Conservation (phyloP, 805 yeast species). For the Wickerhamiella cacticola region DNA sequence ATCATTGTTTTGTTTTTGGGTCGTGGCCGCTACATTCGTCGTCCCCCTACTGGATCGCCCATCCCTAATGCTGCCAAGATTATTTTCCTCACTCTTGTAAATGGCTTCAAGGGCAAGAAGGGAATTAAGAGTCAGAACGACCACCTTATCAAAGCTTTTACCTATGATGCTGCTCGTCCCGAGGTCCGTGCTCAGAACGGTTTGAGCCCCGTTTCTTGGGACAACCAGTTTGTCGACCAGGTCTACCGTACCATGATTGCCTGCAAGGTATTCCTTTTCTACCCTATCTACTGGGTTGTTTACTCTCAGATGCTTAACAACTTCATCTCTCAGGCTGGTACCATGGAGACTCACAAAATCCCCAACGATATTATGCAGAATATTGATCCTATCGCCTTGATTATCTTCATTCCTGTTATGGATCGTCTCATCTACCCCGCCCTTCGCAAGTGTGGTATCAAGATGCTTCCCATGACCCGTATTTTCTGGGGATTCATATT, state of each 20-base stretch:
- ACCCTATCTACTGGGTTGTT: constrained; percentile 63
- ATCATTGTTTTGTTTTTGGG: constrained; percentile 42
- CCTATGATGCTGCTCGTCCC: constrained; percentile 48
- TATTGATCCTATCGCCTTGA: constrained; percentile 62
- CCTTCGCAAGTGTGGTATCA: constrained; percentile 38
- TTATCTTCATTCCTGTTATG: constrained; percentile 63
- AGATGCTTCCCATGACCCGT: constrained; percentile 59
- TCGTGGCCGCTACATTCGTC: constrained; percentile 41
- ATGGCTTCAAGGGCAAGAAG: constrained; percentile 30
- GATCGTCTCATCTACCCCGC: constrained; percentile 48
- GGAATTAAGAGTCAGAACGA: background rate
- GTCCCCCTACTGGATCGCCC: constrained; percentile 51
- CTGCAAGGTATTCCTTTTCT: constrained; percentile 60
- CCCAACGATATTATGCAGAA: constrained; percentile 73
- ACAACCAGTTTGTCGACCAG: constrained; percentile 62
- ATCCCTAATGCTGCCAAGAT: constrained; percentile 42
- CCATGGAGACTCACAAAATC: constrained; percentile 61
- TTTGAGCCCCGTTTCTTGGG: constrained; percentile 39
- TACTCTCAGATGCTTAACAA: constrained; percentile 64
- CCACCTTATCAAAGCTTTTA: constrained; percentile 16
- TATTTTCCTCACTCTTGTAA: constrained; percentile 35
- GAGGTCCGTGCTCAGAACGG: constrained; percentile 37
- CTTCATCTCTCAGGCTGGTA: constrained; percentile 62
- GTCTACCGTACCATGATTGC: constrained; percentile 52
- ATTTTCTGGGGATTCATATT: constrained; percentile 59